A percentile compares a stretch with the other conserved stretches of the same genome.
Evolutionary conservation across 2,329 filamentous ascomycete genomes (phyloP).

Genomic region (Blastomyces silverae): DNA sequence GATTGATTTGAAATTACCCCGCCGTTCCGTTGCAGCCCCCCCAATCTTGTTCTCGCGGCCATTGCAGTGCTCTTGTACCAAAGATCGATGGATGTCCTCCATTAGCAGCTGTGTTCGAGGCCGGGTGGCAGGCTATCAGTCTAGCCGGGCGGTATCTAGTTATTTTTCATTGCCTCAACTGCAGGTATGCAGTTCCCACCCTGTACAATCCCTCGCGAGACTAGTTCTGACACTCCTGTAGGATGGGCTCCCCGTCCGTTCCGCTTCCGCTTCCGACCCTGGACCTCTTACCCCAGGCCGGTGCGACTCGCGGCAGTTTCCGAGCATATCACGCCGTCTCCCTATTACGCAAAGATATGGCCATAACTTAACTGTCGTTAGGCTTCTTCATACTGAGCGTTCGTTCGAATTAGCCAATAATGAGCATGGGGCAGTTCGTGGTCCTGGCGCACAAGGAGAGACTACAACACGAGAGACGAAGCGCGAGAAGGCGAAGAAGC

Average conservation of each 20-base stretch:
- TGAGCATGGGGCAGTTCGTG: no score
- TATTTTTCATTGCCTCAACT: neutral
- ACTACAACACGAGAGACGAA: neutral
- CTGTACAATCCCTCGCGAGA: neutral
- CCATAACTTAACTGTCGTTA: neutral
- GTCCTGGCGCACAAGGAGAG: no score
- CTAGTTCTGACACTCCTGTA: neutral
- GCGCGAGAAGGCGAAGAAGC: neutral
- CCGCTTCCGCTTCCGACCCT: neutral
- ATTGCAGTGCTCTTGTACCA: neutral
- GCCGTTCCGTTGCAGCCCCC: neutral
- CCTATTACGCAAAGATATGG: neutral
- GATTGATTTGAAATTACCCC: neutral
- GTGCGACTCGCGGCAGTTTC: neutral
- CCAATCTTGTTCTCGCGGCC: neutral
- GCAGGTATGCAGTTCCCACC: neutral
- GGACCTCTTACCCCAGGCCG: neutral
- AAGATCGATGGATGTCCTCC: constrained; percentile 19
- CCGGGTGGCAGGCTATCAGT: constrained; percentile 13
- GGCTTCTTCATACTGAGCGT: neutral
- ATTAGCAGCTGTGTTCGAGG: constrained; percentile 13
- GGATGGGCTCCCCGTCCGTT: neutral
- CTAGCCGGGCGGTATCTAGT: neutral
- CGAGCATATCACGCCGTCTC: neutral
- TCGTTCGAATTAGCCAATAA: neutral